Base-by-base conservation (phyloP, 345 rosid species). In the Salix suchowensis region DNA sequence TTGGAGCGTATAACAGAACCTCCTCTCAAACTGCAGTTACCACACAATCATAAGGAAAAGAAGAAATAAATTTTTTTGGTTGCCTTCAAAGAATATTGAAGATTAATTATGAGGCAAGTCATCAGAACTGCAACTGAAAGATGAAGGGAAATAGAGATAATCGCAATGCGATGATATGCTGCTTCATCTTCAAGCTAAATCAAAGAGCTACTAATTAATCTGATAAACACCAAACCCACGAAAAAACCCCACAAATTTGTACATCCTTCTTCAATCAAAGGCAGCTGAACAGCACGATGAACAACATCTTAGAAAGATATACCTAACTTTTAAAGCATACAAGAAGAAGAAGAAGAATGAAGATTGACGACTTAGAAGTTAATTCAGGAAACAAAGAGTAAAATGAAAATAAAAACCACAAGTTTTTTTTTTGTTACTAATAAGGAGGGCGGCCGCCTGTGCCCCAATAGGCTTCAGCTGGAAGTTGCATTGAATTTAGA, bases 381-480 rank as follows among this genome's bases (percentile, higher is more conserved):
- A 81, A 67, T n/a, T 42, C 79, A 80, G 72, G 69, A 48, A 70
- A 55, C 69, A 82, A 68, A 23, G 54, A 71, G 65, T 62, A 24
- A 54, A 64, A 21, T 64, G 24, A 30, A 28, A 71, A 66, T 23
- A 23, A 37, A 48, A 32, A 74, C 28, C 24, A 19, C 42, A 76
- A 74, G 62, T 72, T 71, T 18, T 19, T 61, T 28, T 68, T 65
- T n/a, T 75, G 68, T 55, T 75, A 70, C 76, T 80, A 75, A 65
- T 28, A 80, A 19, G 78, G 72, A 73, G 97, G 72, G 67, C 94
- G 92, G 65, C 92, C 84, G 39, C 84, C 87, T 67, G 86, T 73
- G 71, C 89, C 94, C 98, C 98, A 94, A 44, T 88, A 94, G 46
- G 89, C 91, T 61, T 94, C 97, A 52, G 80, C 70, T 40, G 93